These are phyloP conservation scores for Oryza punctata DNA, from an alignment of 176 grass and related monocot genomes.

Conservation along the genomic window DNA sequence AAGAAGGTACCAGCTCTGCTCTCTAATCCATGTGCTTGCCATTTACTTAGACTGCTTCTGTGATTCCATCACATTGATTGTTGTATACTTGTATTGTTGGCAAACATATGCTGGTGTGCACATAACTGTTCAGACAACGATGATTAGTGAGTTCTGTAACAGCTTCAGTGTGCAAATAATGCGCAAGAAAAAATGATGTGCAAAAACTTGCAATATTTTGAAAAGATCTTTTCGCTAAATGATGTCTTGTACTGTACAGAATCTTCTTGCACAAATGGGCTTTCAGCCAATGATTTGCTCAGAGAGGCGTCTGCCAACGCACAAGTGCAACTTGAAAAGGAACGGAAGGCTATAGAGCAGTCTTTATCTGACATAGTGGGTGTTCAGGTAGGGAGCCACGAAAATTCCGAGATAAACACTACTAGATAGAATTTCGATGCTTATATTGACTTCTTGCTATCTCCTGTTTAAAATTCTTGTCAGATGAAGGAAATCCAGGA, in stretches of 20 bases:
- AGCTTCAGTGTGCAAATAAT: neutral
- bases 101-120: conserved; percentile 17
- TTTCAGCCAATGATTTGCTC: conserved; percentile 47
- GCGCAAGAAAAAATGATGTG: conserved; percentile 1
- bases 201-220: neutral
- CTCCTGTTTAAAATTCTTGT: conserved; percentile 27
- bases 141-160: neutral
- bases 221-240: conserved; percentile 8
- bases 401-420: neutral
- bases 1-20: conserved; percentile 59
- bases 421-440: neutral
- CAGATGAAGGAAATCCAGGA: conserved; percentile 98
- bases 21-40: conserved; percentile 7
- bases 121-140: neutral
- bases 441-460: conserved; percentile 12
- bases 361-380: conserved; percentile 80
- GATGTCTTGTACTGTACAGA: conserved; percentile 35
- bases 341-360: conserved; percentile 69
- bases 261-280: conserved; percentile 41
- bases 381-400: conserved; percentile 66
- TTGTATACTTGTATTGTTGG: neutral
- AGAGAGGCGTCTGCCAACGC: conserved; percentile 57
- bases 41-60: conserved; percentile 8
- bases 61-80: conserved; percentile 7
- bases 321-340: conserved; percentile 65